phyloP scores from a whole-genome alignment of 2,329 filamentous ascomycete species.

The Lecanosticta acicola region DNA sequence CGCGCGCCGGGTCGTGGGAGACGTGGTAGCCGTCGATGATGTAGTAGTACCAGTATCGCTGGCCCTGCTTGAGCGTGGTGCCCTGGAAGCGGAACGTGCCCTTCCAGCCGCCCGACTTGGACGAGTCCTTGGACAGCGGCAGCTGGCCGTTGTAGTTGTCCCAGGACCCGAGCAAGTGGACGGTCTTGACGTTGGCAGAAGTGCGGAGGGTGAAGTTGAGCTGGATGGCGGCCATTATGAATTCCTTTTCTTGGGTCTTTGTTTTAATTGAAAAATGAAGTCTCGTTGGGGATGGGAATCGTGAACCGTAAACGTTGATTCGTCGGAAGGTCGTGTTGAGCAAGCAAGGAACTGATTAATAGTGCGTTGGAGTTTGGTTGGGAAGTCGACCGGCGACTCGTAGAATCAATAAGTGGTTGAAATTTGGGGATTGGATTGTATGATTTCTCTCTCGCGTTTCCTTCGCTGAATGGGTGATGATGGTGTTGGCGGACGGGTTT shows the following conservation, averaged over 20 bases:
- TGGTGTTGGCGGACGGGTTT: slow-evolving; percentile 15
- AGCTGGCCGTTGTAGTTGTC: slow-evolving; percentile 95
- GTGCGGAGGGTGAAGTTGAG: slow-evolving; percentile 94
- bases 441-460: slow-evolving; percentile 20
- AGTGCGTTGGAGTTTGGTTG: slow-evolving; percentile 22
- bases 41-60: slow-evolving; percentile 99
- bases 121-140: slow-evolving; percentile 80
- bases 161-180: slow-evolving; percentile 96
- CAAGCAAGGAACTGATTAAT: slow-evolving; percentile 47
- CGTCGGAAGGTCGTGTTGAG: slow-evolving; percentile 35
- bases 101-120: slow-evolving; percentile 84
- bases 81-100: slow-evolving; percentile 95
- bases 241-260: slow-evolving; percentile 18
- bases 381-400: slow-evolving; percentile 32
- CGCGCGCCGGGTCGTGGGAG: slow-evolving; percentile 87
- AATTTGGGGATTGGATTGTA: background rate
- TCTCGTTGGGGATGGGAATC: slow-evolving; percentile 16
- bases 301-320: slow-evolving; percentile 18
- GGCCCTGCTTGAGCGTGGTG: slow-evolving; percentile 75
- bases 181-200: slow-evolving; percentile 92
- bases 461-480: slow-evolving; percentile 18
- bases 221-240: slow-evolving; percentile 76
- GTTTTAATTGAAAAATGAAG: slow-evolving; percentile 22
- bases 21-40: slow-evolving; percentile 99
- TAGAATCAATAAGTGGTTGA: slow-evolving; percentile 28